Base-by-base conservation (phyloP, 2,329 filamentous ascomycete species). In the Sclerotinia nivalis region DNA sequence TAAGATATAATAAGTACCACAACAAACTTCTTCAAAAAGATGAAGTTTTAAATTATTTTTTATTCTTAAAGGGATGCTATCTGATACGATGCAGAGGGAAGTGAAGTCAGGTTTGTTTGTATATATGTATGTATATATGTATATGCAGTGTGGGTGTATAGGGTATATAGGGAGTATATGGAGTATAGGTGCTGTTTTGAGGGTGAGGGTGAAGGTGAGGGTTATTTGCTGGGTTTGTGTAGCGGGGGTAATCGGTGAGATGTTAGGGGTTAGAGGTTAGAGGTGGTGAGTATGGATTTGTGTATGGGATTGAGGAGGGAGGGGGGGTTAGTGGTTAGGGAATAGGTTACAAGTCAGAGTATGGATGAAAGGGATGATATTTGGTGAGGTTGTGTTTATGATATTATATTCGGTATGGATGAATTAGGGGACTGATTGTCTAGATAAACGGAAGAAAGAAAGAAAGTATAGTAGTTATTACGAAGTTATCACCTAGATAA, bases 211-310 rank as follows among this genome's bases (percentile, higher is more conserved):
- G 43, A 62, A 12, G 18, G 7, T 49, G 20, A 62, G 22, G 22
- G 22, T 10, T 18, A 49, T n/a, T 15, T 49, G 60, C 60, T 50
- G 45, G 43, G 28, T 49, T 47, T 34, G 28, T 62, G 45, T 45
- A 62, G 60, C 60, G 28, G 28, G 12, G 45, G 28, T 62, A 62
- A 50, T 62, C 60, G 60, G 45, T 49, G 28, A 62, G 60, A 62
- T 62, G n/a, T 37, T 31, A 31, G 31, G 5, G 31, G 31, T 28
- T 62, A 28, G 40, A 61, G 43, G 40, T 34, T 34, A 5, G 34
- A 34, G 9, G 18, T 34, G 12, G 22, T 6, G 43, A n/a, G 47
- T 10, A n/a, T 25, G 7, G 20, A 45, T 28, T 4, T 31, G 3
- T 50, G 45, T n/a, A 22, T 31, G 20, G 13, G 45, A n/a, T 56